phyloP scores from a whole-genome alignment of 306 rosid species.

The Abrus pulchellus region DNA sequence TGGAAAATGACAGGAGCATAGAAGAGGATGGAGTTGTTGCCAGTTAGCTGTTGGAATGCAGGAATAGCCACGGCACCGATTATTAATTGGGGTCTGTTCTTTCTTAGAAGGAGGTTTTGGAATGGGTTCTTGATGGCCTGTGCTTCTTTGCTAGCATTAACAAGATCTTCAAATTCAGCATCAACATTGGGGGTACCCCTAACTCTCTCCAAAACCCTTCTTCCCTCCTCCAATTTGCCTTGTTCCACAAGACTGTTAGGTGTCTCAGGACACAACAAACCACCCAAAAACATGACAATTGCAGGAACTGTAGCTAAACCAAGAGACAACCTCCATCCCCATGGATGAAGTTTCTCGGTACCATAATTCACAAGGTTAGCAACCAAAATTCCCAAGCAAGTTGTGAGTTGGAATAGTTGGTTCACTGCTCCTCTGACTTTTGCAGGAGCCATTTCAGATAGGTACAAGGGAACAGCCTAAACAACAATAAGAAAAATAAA shows the following conservation, averaged over 20 bases:
- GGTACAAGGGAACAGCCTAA: slow-evolving; percentile 93
- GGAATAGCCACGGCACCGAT: slow-evolving; percentile 87
- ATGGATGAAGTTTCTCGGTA: slow-evolving; percentile 73
- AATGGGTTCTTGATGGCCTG: slow-evolving; percentile 64
- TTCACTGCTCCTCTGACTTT: slow-evolving; percentile 79
- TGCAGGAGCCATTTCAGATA: slow-evolving; percentile 92
- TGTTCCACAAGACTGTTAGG: slow-evolving; percentile 93
- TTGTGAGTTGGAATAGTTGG: slow-evolving; percentile 79
- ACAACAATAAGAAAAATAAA: slow-evolving; percentile 6
- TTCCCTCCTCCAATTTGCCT: slow-evolving; percentile 75
- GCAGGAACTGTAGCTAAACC: slow-evolving; percentile 91
- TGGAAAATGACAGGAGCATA: slow-evolving; percentile 92
- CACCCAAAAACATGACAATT: slow-evolving; percentile 81
- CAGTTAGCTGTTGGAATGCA: slow-evolving; percentile 89
- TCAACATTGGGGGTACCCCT: slow-evolving; percentile 83
- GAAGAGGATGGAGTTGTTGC: slow-evolving; percentile 87
- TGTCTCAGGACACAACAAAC: slow-evolving; percentile 83
- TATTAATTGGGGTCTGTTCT: slow-evolving; percentile 77
- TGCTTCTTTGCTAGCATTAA: slow-evolving; percentile 76
- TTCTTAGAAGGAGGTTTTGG: slow-evolving; percentile 63
- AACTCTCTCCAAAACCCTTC: slow-evolving; percentile 70
- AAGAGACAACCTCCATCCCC: slow-evolving; percentile 93
- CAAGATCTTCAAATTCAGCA: slow-evolving; percentile 77
- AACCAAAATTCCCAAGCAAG: slow-evolving; percentile 73
- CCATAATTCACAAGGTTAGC: slow-evolving; percentile 77